Conservation (phyloP, 2,329 filamentous ascomycete genomes). For the Blumeria hordei region DNA sequence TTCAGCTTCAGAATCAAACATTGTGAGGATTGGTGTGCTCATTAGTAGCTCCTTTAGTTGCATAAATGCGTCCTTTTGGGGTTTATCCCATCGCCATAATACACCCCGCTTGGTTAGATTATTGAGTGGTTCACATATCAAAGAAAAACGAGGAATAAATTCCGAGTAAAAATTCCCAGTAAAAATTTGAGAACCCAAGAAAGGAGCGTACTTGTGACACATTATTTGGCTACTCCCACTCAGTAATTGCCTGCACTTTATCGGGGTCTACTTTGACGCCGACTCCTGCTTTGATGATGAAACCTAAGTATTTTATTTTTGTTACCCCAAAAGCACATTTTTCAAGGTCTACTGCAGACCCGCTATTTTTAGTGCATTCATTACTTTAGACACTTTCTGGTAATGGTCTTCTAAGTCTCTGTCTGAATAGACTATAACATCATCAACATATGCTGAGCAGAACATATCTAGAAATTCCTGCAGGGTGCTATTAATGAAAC, state of each 20-base stretch:
- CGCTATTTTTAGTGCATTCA: neutral
- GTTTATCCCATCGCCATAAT: neutral
- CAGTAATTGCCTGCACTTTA: no score
- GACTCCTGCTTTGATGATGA: no score
- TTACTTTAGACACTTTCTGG: neutral
- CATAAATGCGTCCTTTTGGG: neutral
- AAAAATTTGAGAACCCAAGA: neutral
- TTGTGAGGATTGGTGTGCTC: neutral
- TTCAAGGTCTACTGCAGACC: neutral
- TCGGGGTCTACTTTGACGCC: no score
- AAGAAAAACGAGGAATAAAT: neutral
- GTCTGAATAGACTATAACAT: neutral
- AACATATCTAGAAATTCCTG: conserved; percentile 2
- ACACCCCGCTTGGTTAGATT: neutral
- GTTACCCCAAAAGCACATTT: no score
- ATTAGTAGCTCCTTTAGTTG: neutral
- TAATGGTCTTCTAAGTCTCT: neutral
- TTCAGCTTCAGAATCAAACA: neutral
- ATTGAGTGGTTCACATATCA: neutral
- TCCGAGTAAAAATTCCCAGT: neutral
- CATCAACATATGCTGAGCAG: neutral
- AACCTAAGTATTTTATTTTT: no score
- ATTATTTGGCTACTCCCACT: no score
- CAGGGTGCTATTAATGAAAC: no score
- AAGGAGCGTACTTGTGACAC: neutral